Conservation (phyloP, 495 filamentous ascomycete species). For the Neurospora sp. region DNA sequence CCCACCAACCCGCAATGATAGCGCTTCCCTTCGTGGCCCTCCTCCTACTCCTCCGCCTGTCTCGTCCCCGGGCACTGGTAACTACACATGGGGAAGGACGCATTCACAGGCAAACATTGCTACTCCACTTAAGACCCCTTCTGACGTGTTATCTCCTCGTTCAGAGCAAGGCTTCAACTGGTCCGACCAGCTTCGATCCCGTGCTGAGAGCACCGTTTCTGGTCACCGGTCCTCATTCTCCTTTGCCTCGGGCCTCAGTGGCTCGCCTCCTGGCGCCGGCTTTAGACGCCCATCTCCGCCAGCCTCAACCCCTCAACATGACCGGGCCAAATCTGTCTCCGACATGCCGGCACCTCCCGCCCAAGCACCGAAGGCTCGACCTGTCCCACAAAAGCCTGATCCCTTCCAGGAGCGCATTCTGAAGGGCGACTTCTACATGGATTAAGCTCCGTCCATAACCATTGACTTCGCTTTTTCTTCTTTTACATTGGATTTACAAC, state of each 20-base stretch:
- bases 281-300: conserved; percentile 17
- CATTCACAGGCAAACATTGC: conserved; percentile 42
- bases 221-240: conserved; percentile 38
- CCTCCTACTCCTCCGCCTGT: conserved; percentile 16
- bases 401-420: conserved; percentile 92
- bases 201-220: conserved; percentile 70
- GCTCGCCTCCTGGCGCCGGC: conserved; percentile 30
- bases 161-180: conserved; percentile 88
- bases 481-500: background rate
- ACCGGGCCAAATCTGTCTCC: conserved; percentile 57
- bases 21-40: conserved; percentile 9
- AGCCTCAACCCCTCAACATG: conserved; percentile 40
- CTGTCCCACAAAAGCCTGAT: conserved; percentile 56
- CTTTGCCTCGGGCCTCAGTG: conserved; percentile 22
- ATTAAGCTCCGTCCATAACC: conserved; percentile 40
- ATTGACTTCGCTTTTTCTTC: background rate
- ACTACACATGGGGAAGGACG: conserved; percentile 21
- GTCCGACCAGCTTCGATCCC: conserved; percentile 83
- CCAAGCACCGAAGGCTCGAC: conserved; percentile 32
- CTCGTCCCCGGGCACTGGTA: conserved; percentile 8
- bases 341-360: conserved; percentile 57
- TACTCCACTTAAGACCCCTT: conserved; percentile 43
- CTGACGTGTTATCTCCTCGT: conserved; percentile 45
- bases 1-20: conserved; percentile 18
- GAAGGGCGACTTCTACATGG: conserved; percentile 97